Base-by-base conservation (phyloP, 1,284 basidiomycete species). In the Taiwanofungus camphoratus region DNA sequence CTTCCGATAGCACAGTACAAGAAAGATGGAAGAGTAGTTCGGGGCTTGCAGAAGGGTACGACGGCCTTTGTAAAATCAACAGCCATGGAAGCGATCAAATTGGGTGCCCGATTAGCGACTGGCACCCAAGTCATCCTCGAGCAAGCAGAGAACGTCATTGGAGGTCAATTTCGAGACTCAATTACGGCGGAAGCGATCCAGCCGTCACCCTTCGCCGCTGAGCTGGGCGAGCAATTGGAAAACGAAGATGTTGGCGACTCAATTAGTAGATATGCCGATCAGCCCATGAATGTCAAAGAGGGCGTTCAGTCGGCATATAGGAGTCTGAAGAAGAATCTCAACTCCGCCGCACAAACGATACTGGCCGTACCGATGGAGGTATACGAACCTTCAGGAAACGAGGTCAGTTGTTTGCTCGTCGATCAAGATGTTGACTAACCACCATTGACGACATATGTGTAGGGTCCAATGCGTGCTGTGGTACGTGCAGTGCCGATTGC, bases 291-390 rank as follows among this genome's bases (percentile, higher is more conserved):
- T 56, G 75, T 96, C 37, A 79, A 71, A 52, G 88, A 96, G 56
- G 95, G 95, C 11, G 72, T 99, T n/a, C 79, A 89, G 49, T 84
- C 82, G 1, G 95, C 94, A 13, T 96, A 97, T 64, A 77, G 73
- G 57, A 92, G 89, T 54, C 63, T 99, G 53, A 79, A 77, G 45
- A 80, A 69, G 55, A 96, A 96, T 63, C 63, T 98, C 44, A 89
- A 86, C 52, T 88, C 87, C 23, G 95, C 95, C 3, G 96, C 95
- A 11, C 95, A 99, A 67, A 99, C 96, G 0, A 99, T 99, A 51
- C 75, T 99, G 22, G 95, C 96, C 0, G 92, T 99, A 1, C 95
- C 95, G 0, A 98, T 99, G 93, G 96, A 99, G 63, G 92, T 97
- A 13, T 97, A 98, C 56, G 95, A 99, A 63, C 74, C 87, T 46